Evolutionary conservation across 2,329 filamentous ascomycete genomes (phyloP).

Genomic region (Parafenestella ontariensis): DNA sequence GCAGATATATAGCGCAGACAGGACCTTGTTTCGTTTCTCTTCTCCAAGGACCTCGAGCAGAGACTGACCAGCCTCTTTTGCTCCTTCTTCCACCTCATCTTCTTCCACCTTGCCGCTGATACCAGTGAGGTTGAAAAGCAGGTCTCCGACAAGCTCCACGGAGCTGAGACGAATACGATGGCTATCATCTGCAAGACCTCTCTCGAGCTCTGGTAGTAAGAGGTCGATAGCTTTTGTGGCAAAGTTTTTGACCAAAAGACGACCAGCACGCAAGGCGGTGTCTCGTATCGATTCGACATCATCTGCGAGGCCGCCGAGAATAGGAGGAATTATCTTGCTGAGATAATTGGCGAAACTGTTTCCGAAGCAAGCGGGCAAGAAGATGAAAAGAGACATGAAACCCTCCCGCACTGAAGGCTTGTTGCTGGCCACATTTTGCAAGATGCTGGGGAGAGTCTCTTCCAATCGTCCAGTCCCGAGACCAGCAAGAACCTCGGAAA

Average conservation of each 20-base stretch:
- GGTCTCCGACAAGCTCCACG: conserved; percentile 93
- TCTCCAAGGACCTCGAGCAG: conserved; percentile 92
- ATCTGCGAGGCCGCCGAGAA: conserved; percentile 91
- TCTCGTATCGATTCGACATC: conserved; percentile 96
- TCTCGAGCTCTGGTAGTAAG: conserved; percentile 90
- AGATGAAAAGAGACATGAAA: conserved; percentile 99
- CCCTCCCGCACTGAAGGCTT: conserved; percentile 93
- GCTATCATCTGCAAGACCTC: conserved; percentile 95
- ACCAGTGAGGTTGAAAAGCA: conserved; percentile 96
- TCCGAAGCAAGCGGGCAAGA: conserved; percentile 97
- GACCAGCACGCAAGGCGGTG: conserved; percentile 91
- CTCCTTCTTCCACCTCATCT: conserved; percentile 80
- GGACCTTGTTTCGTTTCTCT: conserved; percentile 94
- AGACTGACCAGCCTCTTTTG: conserved; percentile 88
- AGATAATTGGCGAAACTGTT: conserved; percentile 98
- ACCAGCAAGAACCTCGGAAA: conserved; percentile 94
- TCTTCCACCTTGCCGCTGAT: conserved; percentile 80
- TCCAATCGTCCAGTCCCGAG: conserved; percentile 91
- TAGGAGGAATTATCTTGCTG: conserved; percentile 92
- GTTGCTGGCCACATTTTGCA: conserved; percentile 92
- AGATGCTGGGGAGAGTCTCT: conserved; percentile 92
- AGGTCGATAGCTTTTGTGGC: conserved; percentile 93
- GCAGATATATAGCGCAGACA: conserved; percentile 97
- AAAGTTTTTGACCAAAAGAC: conserved; percentile 97
- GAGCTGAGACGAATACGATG: conserved; percentile 98